Base-by-base conservation (phyloP, 192 early-diverging fungal genomes). In the Oehlia diaphana region DNA sequence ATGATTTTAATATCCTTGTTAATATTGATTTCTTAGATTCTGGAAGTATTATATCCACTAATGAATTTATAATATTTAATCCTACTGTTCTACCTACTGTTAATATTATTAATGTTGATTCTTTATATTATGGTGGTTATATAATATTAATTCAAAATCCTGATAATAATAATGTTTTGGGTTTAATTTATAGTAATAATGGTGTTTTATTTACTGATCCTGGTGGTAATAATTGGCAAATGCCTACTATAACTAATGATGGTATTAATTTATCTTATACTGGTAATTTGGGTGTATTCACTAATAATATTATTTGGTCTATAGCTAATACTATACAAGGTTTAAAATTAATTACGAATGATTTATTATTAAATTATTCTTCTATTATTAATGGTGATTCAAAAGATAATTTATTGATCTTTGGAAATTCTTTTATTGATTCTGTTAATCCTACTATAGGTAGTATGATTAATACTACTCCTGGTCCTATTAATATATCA, bases 91-190 rank as follows among this genome's bases (percentile, higher is more conserved):
- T 26, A 0, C 26, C 26, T 2, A 1, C 7, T 2, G 8, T 0
- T 64, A 26, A 31, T 42, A 28, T 70, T 70, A 39, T 14, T 16
- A 21, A 42, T 42, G 12, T 39, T 16, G 9, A 21, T 44, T 16
- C 12, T 42, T 42, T 39, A 70, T 70, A n/a, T 70, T 14, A 70
- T 39, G 68, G 35, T 39, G 68, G 68, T n/a, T 70, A 70, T 70
- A 19, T 33, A 9, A 37, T 70, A 42, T 39, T 39, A 66, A 66
- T 26, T 31, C 64, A 66, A 66, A 28, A 0, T 39, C 16, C 35
- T 39, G 37, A 42, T 42, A 42, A 4, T 35, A 39, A 42, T 19
- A 68, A 14, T 21, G 1, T 37, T 0, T 2, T 21, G 0, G 68
- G 37, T 4, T 70, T 39, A 39, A 39, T n/a, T 16, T 39, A 70